phyloP scores from a whole-genome alignment of 73 alveolate species.

The Blepharisma japonicum region DNA sequence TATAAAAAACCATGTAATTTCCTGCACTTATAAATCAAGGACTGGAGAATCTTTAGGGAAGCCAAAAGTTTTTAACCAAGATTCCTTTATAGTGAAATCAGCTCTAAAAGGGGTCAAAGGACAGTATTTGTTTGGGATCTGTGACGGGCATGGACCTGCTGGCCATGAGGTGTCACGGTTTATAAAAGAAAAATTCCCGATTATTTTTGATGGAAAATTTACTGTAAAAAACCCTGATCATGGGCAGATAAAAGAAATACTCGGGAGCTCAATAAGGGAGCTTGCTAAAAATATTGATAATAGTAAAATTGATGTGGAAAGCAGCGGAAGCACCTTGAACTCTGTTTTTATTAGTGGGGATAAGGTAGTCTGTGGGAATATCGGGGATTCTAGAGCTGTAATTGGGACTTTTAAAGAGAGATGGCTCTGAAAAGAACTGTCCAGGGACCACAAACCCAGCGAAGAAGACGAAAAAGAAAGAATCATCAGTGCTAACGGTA shows the following conservation, averaged over 20 bases:
- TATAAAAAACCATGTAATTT: no score
- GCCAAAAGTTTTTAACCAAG: constrained; percentile 5
- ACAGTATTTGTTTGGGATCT: constrained; percentile 37
- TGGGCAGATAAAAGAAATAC: constrained; percentile 29
- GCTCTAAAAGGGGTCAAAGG: background rate
- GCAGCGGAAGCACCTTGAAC: background rate
- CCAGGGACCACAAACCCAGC: constrained; percentile 73
- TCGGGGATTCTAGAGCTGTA: constrained; percentile 86
- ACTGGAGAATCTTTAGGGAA: constrained; percentile 6
- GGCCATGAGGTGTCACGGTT: constrained; percentile 71
- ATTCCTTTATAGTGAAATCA: background rate
- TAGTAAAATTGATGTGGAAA: background rate
- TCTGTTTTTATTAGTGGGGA: constrained; percentile 31
- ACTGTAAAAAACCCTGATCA: constrained; percentile 31
- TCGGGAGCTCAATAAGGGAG: background rate
- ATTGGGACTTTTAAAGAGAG: constrained; percentile 31
- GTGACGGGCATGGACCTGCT: constrained; percentile 75
- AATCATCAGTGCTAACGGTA: constrained; percentile 63
- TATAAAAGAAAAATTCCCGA: constrained; percentile 52
- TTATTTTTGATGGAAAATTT: constrained; percentile 25
- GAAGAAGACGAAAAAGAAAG: constrained; percentile 65
- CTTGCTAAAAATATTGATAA: background rate
- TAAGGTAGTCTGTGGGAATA: constrained; percentile 65
- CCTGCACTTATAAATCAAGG: background rate
- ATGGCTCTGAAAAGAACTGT: constrained; percentile 47